Evolutionary conservation across 177 flowering plant species (phyloP), one percentile per base, ranked within the genome.

Genomic region (Vitis hybrid): DNA sequence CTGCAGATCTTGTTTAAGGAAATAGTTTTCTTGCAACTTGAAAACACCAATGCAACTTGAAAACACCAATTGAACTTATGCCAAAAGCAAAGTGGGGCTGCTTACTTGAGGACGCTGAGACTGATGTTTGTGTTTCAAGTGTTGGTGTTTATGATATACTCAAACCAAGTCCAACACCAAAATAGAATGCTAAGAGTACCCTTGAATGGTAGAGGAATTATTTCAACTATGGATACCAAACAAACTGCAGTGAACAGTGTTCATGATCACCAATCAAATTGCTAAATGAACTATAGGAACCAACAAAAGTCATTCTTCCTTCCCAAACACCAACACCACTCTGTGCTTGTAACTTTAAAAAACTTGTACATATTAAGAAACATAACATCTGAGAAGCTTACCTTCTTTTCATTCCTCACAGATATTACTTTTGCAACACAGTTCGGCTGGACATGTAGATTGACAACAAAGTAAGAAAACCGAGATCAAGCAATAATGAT

Each of bases 361-460:
- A 35, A 35, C 46, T 35, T 35, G 46, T 35, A 35, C 6, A 35
- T 35, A 35, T 35, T 35, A 35, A 35, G 46, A 35, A 35, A 35
- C 46, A 35, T 35, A 0, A 27, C 9, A 35, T 35, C 46, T 35
- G 46, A 35, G 46, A 35, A 35, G 46, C 46, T 60, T 86, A 86
- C 91, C 91, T 90, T 90, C 87, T 88, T 90, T 68, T 85, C 89
- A 51, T 79, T 84, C 78, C 90, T 76, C 71, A 88, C 79, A 13
- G 86, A 76, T 20, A 90, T 84, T 32, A 88, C 82, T 75, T 83
- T 85, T 59, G 91, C 91, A 64, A 85, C 85, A 35, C 91, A 88
- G 67, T 90, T 90, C 65, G 91, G 94, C 91, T 90, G 90, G 41
- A 73, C 77, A 80, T 56, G 70, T 18, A 58, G 53, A 75, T 51